Conservation (phyloP, 441 rosid genomes). For the Manihot esculenta region DNA sequence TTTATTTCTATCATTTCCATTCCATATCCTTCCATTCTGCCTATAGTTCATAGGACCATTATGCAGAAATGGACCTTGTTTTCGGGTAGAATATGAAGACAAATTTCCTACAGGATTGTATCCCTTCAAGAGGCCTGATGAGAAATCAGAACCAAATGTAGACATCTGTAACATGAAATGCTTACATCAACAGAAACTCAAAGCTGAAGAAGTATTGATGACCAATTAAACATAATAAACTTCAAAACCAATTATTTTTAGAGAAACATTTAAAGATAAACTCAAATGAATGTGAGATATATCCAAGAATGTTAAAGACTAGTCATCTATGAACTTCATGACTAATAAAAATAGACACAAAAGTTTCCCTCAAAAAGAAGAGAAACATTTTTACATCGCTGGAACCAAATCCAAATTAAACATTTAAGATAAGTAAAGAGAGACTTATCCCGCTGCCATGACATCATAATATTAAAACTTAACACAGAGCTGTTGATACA, state of each 20-base stretch:
- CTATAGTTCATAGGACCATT: slow-evolving; percentile 38
- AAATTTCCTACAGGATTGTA: slow-evolving; percentile 23
- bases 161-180: no score
- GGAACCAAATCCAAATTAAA: neutral
- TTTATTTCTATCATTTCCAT: slow-evolving; percentile 43
- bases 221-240: neutral
- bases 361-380: neutral
- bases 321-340: neutral
- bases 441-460: neutral
- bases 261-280: neutral
- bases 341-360: neutral
- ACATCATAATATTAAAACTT: neutral
- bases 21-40: slow-evolving; percentile 42
- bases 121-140: no score
- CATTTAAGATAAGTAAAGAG: no score
- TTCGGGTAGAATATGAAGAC: slow-evolving; percentile 36
- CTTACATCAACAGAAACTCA: neutral
- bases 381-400: neutral
- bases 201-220: no score
- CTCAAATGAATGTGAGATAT: neutral
- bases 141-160: no score
- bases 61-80: slow-evolving; percentile 36
- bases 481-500: no score
- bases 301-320: neutral
- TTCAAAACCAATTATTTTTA: no score